These are phyloP conservation scores for Peniophora sp. DNA, from an alignment of 1,284 basidiomycete species.

Conservation along the genomic window DNA sequence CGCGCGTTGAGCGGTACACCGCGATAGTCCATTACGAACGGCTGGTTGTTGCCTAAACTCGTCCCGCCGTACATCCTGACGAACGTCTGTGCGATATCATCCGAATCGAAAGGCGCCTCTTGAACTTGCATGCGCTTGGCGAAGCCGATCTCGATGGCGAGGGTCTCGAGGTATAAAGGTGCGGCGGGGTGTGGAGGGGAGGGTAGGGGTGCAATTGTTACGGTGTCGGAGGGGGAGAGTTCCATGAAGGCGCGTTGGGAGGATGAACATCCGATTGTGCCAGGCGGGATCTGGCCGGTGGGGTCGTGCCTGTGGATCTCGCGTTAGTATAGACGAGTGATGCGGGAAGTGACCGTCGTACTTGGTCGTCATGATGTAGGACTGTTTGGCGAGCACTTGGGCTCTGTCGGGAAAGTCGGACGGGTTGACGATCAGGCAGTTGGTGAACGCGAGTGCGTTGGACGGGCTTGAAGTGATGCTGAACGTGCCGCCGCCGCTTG, in stretches of 20 bases:
- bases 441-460: constrained; percentile 69
- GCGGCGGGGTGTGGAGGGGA: constrained; percentile 42
- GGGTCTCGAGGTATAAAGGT: constrained; percentile 65
- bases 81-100: constrained; percentile 79
- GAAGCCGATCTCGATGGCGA: constrained; percentile 80
- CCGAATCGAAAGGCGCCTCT: constrained; percentile 72
- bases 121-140: constrained; percentile 55
- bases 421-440: constrained; percentile 75
- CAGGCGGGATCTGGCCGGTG: constrained; percentile 56
- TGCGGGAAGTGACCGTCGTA: constrained; percentile 25
- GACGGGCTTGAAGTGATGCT: constrained; percentile 49
- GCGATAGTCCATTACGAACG: constrained; percentile 86
- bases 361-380: constrained; percentile 67
- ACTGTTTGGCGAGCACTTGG: constrained; percentile 69
- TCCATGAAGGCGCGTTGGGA: constrained; percentile 82
- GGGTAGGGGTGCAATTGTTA: constrained; percentile 63
- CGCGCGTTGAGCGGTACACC: constrained; percentile 77
- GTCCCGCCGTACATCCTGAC: constrained; percentile 55
- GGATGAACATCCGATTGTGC: constrained; percentile 61
- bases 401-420: constrained; percentile 65
- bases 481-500: constrained; percentile 31
- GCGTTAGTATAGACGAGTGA: no score
- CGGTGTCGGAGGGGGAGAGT: constrained; percentile 67
- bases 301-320: constrained; percentile 57
- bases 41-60: constrained; percentile 69